phyloP scores from a whole-genome alignment of 305 asterid species.

The Solanum aculeatissimum region DNA sequence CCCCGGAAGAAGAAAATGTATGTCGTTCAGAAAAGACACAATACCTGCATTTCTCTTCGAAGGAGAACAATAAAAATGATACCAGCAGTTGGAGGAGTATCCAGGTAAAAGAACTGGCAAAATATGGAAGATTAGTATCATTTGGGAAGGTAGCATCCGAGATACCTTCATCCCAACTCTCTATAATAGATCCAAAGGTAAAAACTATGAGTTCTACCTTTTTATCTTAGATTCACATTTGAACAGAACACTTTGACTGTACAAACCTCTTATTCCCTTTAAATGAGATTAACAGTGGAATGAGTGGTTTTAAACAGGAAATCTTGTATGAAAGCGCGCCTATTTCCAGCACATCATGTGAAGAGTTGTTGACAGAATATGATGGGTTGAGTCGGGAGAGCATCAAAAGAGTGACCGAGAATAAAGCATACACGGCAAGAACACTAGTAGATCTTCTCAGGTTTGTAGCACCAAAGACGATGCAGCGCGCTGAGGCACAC shows the following conservation, averaged over 20 bases:
- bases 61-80: neutral
- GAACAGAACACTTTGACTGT: neutral
- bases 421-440: slow-evolving; percentile 52
- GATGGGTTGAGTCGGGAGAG: slow-evolving; percentile 47
- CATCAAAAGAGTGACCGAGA: slow-evolving; percentile 33
- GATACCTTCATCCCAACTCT: slow-evolving; percentile 40
- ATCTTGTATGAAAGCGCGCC: slow-evolving; percentile 6
- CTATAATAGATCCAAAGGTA: slow-evolving; percentile 33
- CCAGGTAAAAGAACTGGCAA: slow-evolving; percentile 27
- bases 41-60: neutral
- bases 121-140: slow-evolving; percentile 64
- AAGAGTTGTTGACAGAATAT: slow-evolving; percentile 71
- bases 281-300: neutral
- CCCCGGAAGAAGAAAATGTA: slow-evolving; percentile 66
- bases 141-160: slow-evolving; percentile 59
- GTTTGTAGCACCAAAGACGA: slow-evolving; percentile 73
- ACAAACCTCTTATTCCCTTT: neutral
- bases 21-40: slow-evolving; percentile 10
- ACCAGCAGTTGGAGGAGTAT: slow-evolving; percentile 1
- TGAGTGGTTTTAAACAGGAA: neutral
- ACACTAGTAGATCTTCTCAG: slow-evolving; percentile 59
- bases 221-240: neutral
- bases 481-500: slow-evolving; percentile 78
- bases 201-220: neutral
- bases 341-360: slow-evolving; percentile 27